A percentile compares a stretch with the other conserved stretches of the same genome.
These are phyloP conservation scores for Yamadazyma pseudoaaseri DNA, from an alignment of 1,139 yeast genomes.

Conservation along the genomic window DNA sequence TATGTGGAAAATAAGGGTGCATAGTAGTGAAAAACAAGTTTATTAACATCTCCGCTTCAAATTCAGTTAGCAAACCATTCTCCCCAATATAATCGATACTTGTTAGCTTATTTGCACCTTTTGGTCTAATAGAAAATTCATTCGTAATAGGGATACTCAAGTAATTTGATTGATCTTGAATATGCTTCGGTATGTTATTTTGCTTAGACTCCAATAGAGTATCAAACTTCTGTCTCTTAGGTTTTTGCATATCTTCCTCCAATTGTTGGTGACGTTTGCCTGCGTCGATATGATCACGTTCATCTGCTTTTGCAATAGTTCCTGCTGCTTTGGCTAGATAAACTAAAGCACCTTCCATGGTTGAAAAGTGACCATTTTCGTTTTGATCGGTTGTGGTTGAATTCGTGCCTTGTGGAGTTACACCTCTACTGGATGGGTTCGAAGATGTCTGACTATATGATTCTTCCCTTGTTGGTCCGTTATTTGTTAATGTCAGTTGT, in stretches of 20 bases:
- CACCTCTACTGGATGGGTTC: not conserved
- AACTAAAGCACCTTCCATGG: constrained; percentile 66
- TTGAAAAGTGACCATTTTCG: constrained; percentile 31
- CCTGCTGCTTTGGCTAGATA: constrained; percentile 79
- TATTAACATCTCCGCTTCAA: constrained; percentile 65
- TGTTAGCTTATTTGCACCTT: constrained; percentile 49
- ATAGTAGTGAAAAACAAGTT: constrained; percentile 69
- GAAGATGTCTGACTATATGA: not conserved
- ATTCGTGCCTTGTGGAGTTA: not conserved
- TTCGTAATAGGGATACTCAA: constrained; percentile 16
- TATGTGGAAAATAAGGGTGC: constrained; percentile 89
- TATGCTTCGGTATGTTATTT: constrained; percentile 14
- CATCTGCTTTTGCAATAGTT: constrained; percentile 64
- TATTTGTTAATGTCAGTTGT: not conserved
- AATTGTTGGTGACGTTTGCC: constrained; percentile 50
- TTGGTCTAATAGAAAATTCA: constrained; percentile 46
- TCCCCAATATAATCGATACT: constrained; percentile 63
- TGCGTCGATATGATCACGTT: constrained; percentile 67
- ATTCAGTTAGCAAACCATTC: constrained; percentile 60
- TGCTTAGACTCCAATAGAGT: constrained; percentile 8
- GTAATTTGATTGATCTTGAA: constrained; percentile 17
- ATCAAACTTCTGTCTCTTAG: constrained; percentile 4
- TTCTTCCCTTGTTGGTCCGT: not conserved
- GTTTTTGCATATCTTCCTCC: constrained; percentile 23
- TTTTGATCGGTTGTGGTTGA: not conserved